These are phyloP conservation scores for Zygosaccharomyces bisporus DNA, from an alignment of 805 yeast genomes.

Conservation along the genomic window DNA sequence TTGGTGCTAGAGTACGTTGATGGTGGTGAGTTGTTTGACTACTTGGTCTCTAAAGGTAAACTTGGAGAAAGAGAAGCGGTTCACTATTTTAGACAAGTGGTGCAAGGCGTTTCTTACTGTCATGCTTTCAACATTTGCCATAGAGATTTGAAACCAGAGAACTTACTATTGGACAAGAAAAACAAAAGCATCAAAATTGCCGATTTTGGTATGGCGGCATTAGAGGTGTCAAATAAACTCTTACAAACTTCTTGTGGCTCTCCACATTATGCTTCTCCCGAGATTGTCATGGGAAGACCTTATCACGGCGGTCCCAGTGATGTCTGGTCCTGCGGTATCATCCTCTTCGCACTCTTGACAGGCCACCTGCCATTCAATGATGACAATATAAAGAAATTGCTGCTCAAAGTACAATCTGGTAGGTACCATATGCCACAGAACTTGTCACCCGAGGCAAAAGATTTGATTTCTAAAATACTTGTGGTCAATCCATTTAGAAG, in stretches of 20 bases:
- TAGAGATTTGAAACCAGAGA: conserved; percentile 80
- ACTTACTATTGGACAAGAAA: conserved; percentile 59
- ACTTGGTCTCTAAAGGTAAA: conserved; percentile 64
- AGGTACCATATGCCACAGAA: conserved; percentile 66
- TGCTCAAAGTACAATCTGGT: conserved; percentile 75
- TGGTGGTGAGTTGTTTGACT: conserved; percentile 83
- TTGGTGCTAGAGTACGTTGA: conserved; percentile 78
- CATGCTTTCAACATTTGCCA: conserved; percentile 79
- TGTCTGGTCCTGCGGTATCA: conserved; percentile 87
- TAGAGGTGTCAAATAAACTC: conserved; percentile 65
- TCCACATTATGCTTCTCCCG: conserved; percentile 88
- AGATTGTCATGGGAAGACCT: conserved; percentile 70
- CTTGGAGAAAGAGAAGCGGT: conserved; percentile 71
- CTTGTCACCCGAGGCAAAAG: conserved; percentile 61
- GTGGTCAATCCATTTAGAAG: conserved; percentile 69
- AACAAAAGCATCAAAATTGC: conserved; percentile 71
- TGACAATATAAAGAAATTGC: conserved; percentile 65
- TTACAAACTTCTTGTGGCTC: conserved; percentile 83
- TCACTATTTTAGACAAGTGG: conserved; percentile 70
- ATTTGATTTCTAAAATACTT: conserved; percentile 61
- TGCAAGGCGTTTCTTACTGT: conserved; percentile 75
- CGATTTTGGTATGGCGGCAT: conserved; percentile 88
- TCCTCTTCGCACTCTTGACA: conserved; percentile 70
- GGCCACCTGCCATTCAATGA: conserved; percentile 85
- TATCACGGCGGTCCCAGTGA: conserved; percentile 85